Conservation (phyloP, 192 early-diverging fungal species). For the Linnemannia elongata region DNA sequence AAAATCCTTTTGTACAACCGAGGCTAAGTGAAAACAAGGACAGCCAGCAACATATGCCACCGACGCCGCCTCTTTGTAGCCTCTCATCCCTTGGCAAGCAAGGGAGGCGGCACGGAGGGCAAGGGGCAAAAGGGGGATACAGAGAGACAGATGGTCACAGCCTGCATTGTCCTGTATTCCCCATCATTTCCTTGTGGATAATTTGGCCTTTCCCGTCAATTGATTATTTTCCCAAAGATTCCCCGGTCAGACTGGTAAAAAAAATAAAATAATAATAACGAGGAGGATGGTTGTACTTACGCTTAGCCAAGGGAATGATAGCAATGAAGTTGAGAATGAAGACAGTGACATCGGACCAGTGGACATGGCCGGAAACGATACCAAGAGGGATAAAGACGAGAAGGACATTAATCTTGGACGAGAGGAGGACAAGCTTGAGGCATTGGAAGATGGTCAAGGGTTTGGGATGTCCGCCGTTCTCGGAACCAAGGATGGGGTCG, state of each 20-base stretch:
- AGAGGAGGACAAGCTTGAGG: slow-evolving; percentile 45
- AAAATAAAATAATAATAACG: not conserved
- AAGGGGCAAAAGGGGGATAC: not conserved
- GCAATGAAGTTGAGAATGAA: slow-evolving; percentile 92
- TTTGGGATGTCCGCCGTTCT: not conserved
- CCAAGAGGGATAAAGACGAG: slow-evolving; percentile 87
- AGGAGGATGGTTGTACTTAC: slow-evolving; percentile 16
- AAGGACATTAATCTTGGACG: slow-evolving; percentile 78
- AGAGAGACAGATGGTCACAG: not conserved
- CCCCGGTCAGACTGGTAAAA: not conserved
- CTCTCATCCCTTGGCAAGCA: not conserved
- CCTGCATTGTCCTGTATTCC: not conserved
- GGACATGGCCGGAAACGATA: slow-evolving; percentile 70
- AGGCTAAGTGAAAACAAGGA: not conserved
- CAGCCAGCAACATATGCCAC: not conserved
- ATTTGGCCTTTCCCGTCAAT: not conserved
- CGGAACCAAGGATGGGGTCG: slow-evolving; percentile 7
- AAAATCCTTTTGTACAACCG: not conserved
- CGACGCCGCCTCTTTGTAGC: not conserved
- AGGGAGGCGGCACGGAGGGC: not conserved
- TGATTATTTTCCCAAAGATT: not conserved
- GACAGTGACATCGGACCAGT: slow-evolving; percentile 73
- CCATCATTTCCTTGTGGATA: not conserved
- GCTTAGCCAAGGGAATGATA: slow-evolving; percentile 85
- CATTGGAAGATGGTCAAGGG: slow-evolving; percentile 18